A percentile compares a stretch with the other conserved stretches of the same genome.
Conservation (phyloP, 768 basidiomycete genomes). For the Aureoboletus auriporus region DNA sequence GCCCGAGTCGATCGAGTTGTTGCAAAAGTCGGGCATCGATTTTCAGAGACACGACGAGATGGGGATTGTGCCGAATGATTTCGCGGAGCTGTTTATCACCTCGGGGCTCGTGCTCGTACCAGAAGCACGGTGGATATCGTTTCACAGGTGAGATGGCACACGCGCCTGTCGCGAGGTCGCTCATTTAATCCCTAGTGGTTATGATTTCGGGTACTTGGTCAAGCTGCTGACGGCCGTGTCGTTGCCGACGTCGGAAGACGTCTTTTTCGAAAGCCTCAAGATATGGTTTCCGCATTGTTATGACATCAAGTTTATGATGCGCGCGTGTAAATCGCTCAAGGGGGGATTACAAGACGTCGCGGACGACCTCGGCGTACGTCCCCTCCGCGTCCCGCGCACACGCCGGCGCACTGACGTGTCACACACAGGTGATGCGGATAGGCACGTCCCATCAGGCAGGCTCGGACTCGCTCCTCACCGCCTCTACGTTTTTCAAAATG, state of each 20-base stretch:
- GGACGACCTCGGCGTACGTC: constrained; percentile 86
- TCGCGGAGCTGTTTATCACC: constrained; percentile 96
- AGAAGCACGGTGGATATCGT: constrained; percentile 95
- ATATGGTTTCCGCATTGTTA: constrained; percentile 97
- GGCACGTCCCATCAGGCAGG: constrained; percentile 94
- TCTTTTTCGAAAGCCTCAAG: constrained; percentile 81
- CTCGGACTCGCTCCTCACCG: constrained; percentile 92
- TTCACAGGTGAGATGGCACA: constrained; percentile 72
- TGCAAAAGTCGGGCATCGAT: constrained; percentile 94
- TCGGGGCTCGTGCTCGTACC: constrained; percentile 87
- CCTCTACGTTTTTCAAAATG: constrained; percentile 95
- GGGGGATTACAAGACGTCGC: constrained; percentile 95
- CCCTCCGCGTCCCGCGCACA: background rate
- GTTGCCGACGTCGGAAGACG: constrained; percentile 82
- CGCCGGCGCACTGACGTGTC: background rate
- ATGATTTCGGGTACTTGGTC: constrained; percentile 98
- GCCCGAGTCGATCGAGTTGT: constrained; percentile 92
- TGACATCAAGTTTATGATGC: constrained; percentile 97
- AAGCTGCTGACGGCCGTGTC: constrained; percentile 86
- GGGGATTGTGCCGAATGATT: constrained; percentile 90
- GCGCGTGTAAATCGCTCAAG: constrained; percentile 72
- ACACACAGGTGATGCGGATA: constrained; percentile 75
- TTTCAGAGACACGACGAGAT: constrained; percentile 90
- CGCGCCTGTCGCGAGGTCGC: background rate
- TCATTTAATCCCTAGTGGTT: constrained; percentile 57